A percentile compares a stretch with the other conserved stretches of the same genome.
Conservation (phyloP, 2,329 filamentous ascomycete species). For the Neophaeococcomyces aloes region DNA sequence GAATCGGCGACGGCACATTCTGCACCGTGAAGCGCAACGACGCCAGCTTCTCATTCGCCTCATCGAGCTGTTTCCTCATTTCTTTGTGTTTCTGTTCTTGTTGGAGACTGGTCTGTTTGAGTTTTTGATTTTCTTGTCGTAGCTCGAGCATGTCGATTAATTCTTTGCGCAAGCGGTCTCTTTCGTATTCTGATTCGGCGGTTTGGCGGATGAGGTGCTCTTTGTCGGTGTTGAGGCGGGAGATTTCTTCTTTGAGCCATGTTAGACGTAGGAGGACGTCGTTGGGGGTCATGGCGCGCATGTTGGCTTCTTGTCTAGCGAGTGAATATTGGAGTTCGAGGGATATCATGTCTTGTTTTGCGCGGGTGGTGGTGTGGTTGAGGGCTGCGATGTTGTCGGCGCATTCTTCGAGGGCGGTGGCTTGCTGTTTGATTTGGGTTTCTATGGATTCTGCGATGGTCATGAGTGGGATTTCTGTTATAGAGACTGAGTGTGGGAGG, state of each 20-base stretch:
- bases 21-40: neutral
- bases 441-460: slow-evolving; percentile 2
- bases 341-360: neutral
- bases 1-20: neutral
- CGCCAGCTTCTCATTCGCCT: neutral
- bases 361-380: neutral
- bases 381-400: neutral
- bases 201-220: neutral
- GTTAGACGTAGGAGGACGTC: neutral
- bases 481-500: neutral
- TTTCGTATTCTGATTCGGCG: neutral
- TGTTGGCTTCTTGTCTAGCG: slow-evolving; percentile 2
- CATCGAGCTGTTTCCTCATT: neutral
- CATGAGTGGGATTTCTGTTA: slow-evolving; percentile 4
- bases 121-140: neutral
- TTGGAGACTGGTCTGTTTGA: neutral
- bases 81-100: neutral
- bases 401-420: slow-evolving; percentile 1
- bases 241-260: slow-evolving; percentile 1
- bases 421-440: neutral
- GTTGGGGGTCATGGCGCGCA: neutral
- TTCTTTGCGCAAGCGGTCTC: neutral
- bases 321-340: slow-evolving; percentile 3
- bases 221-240: neutral
- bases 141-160: neutral